Evolutionary conservation across 148 eudicot genomes (phyloP).

Genomic region (Polygonum maritimum): DNA sequence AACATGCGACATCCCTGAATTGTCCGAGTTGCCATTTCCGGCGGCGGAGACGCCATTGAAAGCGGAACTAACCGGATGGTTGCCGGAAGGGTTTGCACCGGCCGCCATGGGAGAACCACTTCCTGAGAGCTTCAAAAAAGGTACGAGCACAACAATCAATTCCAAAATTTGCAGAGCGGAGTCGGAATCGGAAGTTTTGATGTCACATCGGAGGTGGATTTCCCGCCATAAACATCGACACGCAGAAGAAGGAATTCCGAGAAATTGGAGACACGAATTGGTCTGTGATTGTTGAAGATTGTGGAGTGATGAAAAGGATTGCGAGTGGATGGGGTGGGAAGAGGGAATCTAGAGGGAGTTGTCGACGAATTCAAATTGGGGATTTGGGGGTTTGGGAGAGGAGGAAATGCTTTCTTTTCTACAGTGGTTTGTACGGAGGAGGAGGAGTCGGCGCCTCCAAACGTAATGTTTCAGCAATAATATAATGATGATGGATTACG

Average conservation of each 20-base stretch:
- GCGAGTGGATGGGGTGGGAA: not conserved
- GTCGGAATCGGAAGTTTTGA: not conserved
- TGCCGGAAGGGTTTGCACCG: slow-evolving; percentile 50
- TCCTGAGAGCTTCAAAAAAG: not conserved
- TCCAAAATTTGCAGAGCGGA: not conserved
- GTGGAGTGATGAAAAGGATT: not conserved
- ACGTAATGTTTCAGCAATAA: not conserved
- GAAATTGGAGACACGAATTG: not conserved
- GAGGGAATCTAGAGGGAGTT: not conserved
- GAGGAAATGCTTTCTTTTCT: not conserved
- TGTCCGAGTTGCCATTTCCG: slow-evolving; percentile 32
- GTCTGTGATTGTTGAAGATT: not conserved
- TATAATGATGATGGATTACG: not conserved
- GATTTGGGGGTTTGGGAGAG: not conserved
- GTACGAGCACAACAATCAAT: not conserved
- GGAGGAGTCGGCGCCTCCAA: not conserved
- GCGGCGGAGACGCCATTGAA: slow-evolving; percentile 25
- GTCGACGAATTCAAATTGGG: not conserved
- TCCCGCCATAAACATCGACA: slow-evolving; percentile 23
- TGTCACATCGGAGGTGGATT: not conserved
- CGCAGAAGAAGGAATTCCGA: slow-evolving; percentile 14
- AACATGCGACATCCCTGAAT: slow-evolving; percentile 56
- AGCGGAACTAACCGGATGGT: slow-evolving; percentile 28
- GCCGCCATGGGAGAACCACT: slow-evolving; percentile 27
- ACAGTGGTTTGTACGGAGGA: not conserved